Conservation (phyloP, 2,329 filamentous ascomycete genomes). For the Scorias spongiosa region DNA sequence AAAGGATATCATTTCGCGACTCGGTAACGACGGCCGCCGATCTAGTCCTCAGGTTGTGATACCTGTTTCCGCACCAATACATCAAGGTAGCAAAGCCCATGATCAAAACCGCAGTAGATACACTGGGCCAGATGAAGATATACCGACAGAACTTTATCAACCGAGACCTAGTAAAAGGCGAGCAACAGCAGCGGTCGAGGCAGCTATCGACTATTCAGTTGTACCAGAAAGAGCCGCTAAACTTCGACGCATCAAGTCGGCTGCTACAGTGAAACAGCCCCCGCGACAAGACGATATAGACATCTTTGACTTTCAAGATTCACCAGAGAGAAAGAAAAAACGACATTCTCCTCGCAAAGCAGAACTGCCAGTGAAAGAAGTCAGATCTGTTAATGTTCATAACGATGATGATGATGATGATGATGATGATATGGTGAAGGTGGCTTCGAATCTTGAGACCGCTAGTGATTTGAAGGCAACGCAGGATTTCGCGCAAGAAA, state of each 20-base stretch:
- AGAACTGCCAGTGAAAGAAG: neutral
- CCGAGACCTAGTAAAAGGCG: conserved; percentile 23
- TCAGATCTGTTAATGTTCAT: too few relatives aligned
- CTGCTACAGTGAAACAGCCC: neutral
- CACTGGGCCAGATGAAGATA: conserved; percentile 18
- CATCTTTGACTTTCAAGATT: neutral
- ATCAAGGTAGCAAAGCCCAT: neutral
- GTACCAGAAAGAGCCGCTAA: conserved; percentile 25
- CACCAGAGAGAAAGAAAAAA: neutral
- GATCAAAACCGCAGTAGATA: conserved; percentile 8
- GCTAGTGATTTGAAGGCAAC: too few relatives aligned
- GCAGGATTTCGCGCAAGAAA: too few relatives aligned
- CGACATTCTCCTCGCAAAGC: neutral
- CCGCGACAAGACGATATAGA: neutral
- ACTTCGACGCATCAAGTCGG: conserved; percentile 25
- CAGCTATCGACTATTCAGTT: conserved; percentile 19
- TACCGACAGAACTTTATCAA: conserved; percentile 25
- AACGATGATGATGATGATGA: too few relatives aligned
- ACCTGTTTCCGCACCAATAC: conserved; percentile 1
- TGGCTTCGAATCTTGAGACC: too few relatives aligned
- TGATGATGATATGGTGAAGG: too few relatives aligned
- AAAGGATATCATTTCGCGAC: neutral
- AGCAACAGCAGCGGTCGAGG: conserved; percentile 13
- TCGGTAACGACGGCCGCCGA: neutral
- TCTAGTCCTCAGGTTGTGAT: conserved; percentile 14